Evolutionary conservation across 495 filamentous ascomycete genomes (phyloP).

Genomic region (Neurospora terricola): DNA sequence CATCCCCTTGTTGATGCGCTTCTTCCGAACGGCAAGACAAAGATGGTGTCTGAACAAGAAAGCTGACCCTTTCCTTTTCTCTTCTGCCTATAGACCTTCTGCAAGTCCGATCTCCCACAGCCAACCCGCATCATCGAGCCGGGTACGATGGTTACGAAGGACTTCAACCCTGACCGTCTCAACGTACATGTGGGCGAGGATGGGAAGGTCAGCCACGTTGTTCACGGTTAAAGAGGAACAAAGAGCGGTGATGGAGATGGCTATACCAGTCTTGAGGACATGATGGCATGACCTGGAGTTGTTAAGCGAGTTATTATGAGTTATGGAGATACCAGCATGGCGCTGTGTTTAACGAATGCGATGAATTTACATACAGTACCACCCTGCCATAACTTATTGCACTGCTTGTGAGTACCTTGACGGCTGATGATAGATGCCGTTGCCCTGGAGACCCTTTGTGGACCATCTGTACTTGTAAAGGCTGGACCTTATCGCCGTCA

Average conservation of each 20-base stretch:
- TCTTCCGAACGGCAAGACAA: neutral
- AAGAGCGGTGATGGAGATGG: neutral
- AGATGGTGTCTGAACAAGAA: neutral
- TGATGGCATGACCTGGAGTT: neutral
- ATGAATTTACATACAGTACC: neutral
- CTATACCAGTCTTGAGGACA: neutral
- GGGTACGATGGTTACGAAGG: slow-evolving; percentile 50
- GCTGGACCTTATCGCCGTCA: neutral
- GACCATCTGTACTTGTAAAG: neutral
- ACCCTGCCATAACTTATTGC: neutral
- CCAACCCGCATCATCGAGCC: slow-evolving; percentile 57
- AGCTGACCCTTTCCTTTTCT: neutral
- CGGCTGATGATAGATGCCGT: neutral
- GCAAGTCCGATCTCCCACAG: slow-evolving; percentile 62
- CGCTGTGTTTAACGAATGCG: neutral
- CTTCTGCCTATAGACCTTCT: slow-evolving; percentile 53
- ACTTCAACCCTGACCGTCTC: slow-evolving; percentile 50
- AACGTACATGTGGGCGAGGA: slow-evolving; percentile 66
- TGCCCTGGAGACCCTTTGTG: neutral
- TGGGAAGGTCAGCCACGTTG: slow-evolving; percentile 64
- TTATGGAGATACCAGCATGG: neutral
- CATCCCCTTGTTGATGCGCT: neutral
- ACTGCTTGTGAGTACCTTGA: neutral
- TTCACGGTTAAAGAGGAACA: slow-evolving; percentile 34
- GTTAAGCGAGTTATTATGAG: neutral